Conservation (phyloP, 177 flowering plant species). For the Vitis hybrid region DNA sequence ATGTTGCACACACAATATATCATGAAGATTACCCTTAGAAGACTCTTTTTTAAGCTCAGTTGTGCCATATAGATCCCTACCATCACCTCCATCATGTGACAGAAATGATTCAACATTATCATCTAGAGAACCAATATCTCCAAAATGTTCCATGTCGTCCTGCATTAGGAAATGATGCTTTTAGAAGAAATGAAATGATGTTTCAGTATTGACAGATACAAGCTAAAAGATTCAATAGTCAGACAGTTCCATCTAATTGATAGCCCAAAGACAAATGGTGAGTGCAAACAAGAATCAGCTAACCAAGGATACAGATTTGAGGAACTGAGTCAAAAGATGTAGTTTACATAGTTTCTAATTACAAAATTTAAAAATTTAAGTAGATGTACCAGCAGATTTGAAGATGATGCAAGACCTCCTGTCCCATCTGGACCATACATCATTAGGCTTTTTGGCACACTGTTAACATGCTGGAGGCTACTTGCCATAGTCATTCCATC, state of each 20-base stretch:
- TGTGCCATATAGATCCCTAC: constrained; percentile 65
- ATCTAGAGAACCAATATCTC: constrained; percentile 68
- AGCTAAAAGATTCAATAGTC: no score
- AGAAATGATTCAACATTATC: constrained; percentile 81
- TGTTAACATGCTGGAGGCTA: constrained; percentile 58
- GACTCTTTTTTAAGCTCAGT: constrained; percentile 64
- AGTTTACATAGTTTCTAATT: background rate
- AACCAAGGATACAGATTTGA: background rate
- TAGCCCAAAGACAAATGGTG: background rate
- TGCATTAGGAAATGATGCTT: constrained; percentile 31
- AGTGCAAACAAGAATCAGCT: background rate
- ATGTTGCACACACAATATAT: background rate
- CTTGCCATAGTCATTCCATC: constrained; percentile 62
- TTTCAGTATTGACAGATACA: background rate
- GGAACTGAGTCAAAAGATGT: background rate
- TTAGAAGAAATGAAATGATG: background rate
- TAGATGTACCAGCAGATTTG: constrained; percentile 69
- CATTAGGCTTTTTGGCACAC: constrained; percentile 56
- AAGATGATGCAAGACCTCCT: constrained; percentile 73
- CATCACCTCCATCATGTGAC: constrained; percentile 77
- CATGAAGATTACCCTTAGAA: constrained; percentile 53
- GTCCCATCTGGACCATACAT: constrained; percentile 74
- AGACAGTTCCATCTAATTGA: no score
- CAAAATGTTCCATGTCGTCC: constrained; percentile 88
- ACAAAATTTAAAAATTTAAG: background rate